Conservation (phyloP, 495 filamentous ascomycete species). For the Aspergillus biplanus region DNA sequence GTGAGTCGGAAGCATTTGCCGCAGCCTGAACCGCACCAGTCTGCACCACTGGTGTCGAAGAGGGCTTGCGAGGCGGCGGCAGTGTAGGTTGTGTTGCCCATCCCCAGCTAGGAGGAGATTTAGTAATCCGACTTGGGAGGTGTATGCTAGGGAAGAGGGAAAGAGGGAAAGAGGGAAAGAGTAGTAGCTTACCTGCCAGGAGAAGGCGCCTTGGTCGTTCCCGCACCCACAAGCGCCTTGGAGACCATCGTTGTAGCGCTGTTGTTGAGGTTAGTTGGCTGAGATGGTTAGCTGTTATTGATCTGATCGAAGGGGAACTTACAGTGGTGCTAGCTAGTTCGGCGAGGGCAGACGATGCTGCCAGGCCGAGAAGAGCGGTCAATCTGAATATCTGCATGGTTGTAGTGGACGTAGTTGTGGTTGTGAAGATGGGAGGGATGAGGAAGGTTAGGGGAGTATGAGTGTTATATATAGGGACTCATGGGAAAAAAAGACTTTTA, state of each 20-base stretch:
- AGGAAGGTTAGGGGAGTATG: no score
- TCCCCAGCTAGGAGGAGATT: background rate
- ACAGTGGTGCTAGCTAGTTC: conserved; percentile 11
- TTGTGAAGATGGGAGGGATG: no score
- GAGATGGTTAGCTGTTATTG: background rate
- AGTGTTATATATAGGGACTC: no score
- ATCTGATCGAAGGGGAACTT: background rate
- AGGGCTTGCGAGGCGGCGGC: conserved; percentile 15
- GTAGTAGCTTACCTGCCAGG: conserved; percentile 8
- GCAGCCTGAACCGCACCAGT: conserved; percentile 20
- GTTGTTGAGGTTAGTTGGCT: background rate
- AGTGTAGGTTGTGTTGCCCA: conserved; percentile 6
- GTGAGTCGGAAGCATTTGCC: conserved; percentile 20
- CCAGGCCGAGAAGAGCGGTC: background rate
- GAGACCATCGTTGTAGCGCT: conserved; percentile 22
- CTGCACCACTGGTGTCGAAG: conserved; percentile 5
- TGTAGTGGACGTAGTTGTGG: background rate
- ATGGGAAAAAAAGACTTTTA: no score
- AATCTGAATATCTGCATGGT: background rate
- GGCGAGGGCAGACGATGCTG: background rate
- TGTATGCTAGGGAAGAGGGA: background rate
- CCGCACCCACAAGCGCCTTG: conserved; percentile 20
- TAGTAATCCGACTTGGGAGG: background rate
- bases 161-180: background rate
- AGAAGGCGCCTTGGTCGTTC: conserved; percentile 3